These are phyloP conservation scores for Xylariaceae sp. DNA, from an alignment of 2,329 filamentous ascomycete species.

Conservation along the genomic window DNA sequence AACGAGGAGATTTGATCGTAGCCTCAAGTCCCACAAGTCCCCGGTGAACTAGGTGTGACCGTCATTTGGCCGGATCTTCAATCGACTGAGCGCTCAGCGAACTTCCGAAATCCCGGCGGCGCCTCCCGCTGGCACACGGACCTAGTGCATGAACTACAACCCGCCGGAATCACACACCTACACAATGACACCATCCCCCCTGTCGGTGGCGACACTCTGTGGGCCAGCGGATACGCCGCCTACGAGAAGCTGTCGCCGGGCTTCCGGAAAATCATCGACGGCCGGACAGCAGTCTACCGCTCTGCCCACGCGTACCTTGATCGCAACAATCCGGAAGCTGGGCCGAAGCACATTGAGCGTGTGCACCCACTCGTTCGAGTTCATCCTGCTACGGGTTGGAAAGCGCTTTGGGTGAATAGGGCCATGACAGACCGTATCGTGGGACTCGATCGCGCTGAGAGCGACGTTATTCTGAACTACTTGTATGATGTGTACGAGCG, in stretches of 20 bases:
- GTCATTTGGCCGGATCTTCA: conserved; percentile 68
- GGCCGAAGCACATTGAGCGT: conserved; percentile 64
- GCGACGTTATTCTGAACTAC: conserved; percentile 63
- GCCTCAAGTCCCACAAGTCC: conserved; percentile 69
- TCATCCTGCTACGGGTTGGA: conserved; percentile 72
- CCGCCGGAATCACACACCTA: conserved; percentile 66
- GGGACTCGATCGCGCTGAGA: conserved; percentile 65
- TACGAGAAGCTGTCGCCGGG: conserved; percentile 70
- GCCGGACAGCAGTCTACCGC: conserved; percentile 59
- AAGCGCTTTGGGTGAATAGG: conserved; percentile 67
- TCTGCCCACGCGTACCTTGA: conserved; percentile 66
- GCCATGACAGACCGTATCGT: conserved; percentile 66
- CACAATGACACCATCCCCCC: conserved; percentile 65
- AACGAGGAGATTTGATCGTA: too few relatives aligned
- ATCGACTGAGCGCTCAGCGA: conserved; percentile 56
- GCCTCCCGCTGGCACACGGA: conserved; percentile 68
- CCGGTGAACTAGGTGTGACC: conserved; percentile 59
- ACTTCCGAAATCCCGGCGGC: conserved; percentile 64
- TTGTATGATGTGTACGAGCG: conserved; percentile 65
- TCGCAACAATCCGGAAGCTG: conserved; percentile 55
- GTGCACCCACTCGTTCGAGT: conserved; percentile 65
- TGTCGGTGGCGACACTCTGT: conserved; percentile 67
- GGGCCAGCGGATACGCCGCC: conserved; percentile 66
- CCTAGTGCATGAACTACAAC: conserved; percentile 66
- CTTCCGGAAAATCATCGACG: conserved; percentile 69